These are phyloP conservation scores for Anthostomella pinea DNA, from an alignment of 2,329 filamentous ascomycete species.

Conservation along the genomic window DNA sequence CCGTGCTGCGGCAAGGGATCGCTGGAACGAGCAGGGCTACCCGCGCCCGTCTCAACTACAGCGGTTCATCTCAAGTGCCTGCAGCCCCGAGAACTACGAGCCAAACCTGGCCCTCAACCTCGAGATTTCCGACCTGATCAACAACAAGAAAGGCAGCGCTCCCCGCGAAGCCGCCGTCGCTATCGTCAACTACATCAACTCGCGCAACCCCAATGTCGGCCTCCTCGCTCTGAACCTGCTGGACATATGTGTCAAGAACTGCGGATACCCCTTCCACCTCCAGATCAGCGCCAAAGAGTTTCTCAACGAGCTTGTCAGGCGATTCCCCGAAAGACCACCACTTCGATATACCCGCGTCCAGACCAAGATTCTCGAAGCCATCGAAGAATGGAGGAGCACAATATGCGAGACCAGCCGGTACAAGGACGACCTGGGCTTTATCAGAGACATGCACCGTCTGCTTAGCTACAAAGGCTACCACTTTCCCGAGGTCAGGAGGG, in stretches of 20 bases:
- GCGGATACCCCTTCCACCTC: constrained; percentile 96
- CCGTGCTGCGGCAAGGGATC: constrained; percentile 91
- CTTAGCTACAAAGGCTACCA: constrained; percentile 96
- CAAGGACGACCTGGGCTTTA: constrained; percentile 94
- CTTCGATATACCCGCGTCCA: constrained; percentile 84
- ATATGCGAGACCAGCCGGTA: constrained; percentile 98
- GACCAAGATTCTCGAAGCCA: constrained; percentile 87
- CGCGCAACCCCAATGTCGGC: constrained; percentile 93
- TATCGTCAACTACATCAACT: constrained; percentile 93
- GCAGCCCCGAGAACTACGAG: constrained; percentile 96
- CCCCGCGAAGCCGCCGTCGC: constrained; percentile 91
- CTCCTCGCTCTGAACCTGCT: constrained; percentile 87
- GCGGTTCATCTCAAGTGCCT: constrained; percentile 93
- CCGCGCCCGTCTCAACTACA: constrained; percentile 82
- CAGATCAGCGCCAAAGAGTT: constrained; percentile 99
- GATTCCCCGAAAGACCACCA: constrained; percentile 91
- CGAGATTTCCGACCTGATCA: constrained; percentile 94
- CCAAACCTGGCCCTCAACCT: constrained; percentile 94
- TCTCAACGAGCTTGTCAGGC: constrained; percentile 92
- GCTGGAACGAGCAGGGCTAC: constrained; percentile 79
- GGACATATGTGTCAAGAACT: constrained; percentile 99
- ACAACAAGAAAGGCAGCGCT: constrained; percentile 93
- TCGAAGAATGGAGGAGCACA: constrained; percentile 97
- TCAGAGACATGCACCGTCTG: constrained; percentile 94
- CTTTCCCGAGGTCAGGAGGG: constrained; percentile 86